These are phyloP conservation scores for Termitomyces heimii DNA, from an alignment of 768 basidiomycete genomes.

Conservation along the genomic window DNA sequence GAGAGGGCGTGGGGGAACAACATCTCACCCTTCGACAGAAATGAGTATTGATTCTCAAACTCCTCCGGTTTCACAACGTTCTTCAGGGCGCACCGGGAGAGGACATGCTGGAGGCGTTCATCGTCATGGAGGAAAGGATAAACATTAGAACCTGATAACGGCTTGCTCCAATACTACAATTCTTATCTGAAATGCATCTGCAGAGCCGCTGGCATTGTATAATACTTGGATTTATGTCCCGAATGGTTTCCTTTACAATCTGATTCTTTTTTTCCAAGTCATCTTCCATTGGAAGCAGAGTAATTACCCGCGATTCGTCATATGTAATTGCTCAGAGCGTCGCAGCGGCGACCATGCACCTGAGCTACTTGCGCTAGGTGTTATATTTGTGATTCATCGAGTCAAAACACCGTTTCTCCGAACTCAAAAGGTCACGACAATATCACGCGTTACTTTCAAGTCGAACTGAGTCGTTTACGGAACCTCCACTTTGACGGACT, in stretches of 20 bases:
- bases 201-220: background rate
- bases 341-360: too few species aligned
- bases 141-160: background rate
- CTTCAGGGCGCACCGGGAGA: slow-evolving; percentile 10
- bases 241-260: background rate
- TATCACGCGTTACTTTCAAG: too few species aligned
- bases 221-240: background rate
- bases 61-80: slow-evolving; percentile 2
- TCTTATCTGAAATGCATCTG: background rate
- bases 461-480: too few species aligned
- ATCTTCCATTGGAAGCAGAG: too few species aligned
- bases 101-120: slow-evolving; percentile 13
- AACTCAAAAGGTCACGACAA: too few species aligned
- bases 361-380: too few species aligned
- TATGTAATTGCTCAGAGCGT: too few species aligned
- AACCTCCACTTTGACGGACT: too few species aligned
- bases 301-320: too few species aligned
- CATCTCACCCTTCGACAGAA: background rate
- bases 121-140: slow-evolving; percentile 3
- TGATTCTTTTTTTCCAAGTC: background rate
- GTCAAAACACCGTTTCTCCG: too few species aligned
- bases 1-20: slow-evolving; percentile 4
- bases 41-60: slow-evolving; percentile 12
- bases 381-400: too few species aligned
- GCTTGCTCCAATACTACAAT: too few species aligned